phyloP scores from a whole-genome alignment of 345 rosid genomes.

The Eutrema heterophyllum region DNA sequence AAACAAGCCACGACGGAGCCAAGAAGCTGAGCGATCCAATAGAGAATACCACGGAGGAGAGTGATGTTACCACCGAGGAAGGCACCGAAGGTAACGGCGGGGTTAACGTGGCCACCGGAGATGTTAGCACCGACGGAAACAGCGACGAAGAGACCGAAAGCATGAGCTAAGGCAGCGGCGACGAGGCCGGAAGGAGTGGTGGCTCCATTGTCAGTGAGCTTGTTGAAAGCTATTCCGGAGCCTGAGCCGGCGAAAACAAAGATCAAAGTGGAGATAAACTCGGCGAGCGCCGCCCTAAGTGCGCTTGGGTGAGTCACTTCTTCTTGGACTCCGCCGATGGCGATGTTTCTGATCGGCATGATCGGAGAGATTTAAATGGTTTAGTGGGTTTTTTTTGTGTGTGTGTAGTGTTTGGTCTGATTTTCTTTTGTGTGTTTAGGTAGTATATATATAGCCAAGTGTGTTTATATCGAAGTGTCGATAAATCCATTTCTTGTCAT shows the following conservation, averaged over 20 bases:
- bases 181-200: slow-evolving; percentile 75
- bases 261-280: slow-evolving; percentile 79
- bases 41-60: slow-evolving; percentile 76
- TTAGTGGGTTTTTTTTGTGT: background rate
- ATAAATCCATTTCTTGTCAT: background rate
- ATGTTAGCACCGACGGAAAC: slow-evolving; percentile 78
- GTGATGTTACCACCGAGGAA: slow-evolving; percentile 85
- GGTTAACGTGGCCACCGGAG: slow-evolving; percentile 95
- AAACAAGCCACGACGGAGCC: slow-evolving; percentile 79
- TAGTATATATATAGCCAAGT: slow-evolving; percentile 12
- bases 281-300: slow-evolving; percentile 78
- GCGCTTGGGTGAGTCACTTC: slow-evolving; percentile 71
- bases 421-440: slow-evolving; percentile 4
- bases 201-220: slow-evolving; percentile 63
- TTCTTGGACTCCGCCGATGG: slow-evolving; percentile 56
- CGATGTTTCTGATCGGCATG: slow-evolving; percentile 88
- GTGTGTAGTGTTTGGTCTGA: slow-evolving; percentile 8
- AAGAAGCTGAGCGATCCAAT: slow-evolving; percentile 87
- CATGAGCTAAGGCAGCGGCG: slow-evolving; percentile 79
- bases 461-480: background rate
- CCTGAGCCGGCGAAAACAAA: slow-evolving; percentile 92
- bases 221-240: slow-evolving; percentile 85
- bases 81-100: slow-evolving; percentile 88
- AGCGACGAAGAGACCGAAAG: slow-evolving; percentile 72
- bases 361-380: slow-evolving; percentile 6